phyloP scores from a whole-genome alignment of 352 stramenopile species.

The Phytophthora ramorum region DNA sequence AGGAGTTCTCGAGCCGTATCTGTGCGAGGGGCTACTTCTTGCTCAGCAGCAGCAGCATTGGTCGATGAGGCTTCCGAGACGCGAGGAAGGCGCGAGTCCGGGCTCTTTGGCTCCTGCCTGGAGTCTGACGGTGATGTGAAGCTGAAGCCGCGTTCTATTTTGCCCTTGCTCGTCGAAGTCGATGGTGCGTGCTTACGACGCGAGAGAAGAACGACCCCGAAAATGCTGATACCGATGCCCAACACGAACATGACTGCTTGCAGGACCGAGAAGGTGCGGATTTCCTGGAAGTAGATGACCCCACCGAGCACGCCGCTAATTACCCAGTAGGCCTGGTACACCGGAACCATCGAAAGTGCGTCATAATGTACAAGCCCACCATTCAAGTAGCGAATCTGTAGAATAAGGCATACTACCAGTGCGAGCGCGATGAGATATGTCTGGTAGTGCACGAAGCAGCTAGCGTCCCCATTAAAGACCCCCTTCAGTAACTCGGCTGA shows the following conservation, averaged over 20 bases:
- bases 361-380: constrained; percentile 80
- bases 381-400: constrained; percentile 87
- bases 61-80: constrained; percentile 14
- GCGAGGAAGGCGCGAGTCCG: constrained; percentile 17
- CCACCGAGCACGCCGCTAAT: constrained; percentile 89
- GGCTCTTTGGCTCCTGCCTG: constrained; percentile 22
- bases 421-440: constrained; percentile 75
- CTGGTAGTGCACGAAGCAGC: constrained; percentile 62
- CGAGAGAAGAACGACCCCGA: constrained; percentile 84
- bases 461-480: constrained; percentile 66
- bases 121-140: constrained; percentile 50
- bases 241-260: constrained; percentile 88
- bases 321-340: constrained; percentile 92
- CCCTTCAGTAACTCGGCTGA: constrained; percentile 79
- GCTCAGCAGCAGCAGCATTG: constrained; percentile 10
- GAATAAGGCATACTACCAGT: constrained; percentile 64
- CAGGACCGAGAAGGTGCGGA: constrained; percentile 72
- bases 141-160: constrained; percentile 70
- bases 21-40: not conserved
- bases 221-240: constrained; percentile 82
- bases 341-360: constrained; percentile 82
- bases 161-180: constrained; percentile 50
- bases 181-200: constrained; percentile 63
- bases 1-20: constrained; percentile 21
- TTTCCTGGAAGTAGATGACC: constrained; percentile 93